Conservation (phyloP, 805 yeast species). For the Candida golubevii region DNA sequence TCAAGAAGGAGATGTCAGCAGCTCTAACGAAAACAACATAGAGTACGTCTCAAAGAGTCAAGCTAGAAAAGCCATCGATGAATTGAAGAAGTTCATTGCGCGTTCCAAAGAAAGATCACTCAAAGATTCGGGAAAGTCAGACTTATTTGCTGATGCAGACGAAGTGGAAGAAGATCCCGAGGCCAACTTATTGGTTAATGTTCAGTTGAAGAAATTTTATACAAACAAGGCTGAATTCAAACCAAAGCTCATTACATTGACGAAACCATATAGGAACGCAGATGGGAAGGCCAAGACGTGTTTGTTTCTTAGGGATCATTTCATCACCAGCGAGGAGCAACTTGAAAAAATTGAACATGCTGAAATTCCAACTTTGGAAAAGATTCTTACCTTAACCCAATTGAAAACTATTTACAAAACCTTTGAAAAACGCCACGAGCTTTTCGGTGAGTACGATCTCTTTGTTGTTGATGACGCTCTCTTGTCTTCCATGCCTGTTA, state of each 20-base stretch:
- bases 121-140: constrained; percentile 28
- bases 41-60: constrained; percentile 15
- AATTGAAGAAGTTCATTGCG: constrained; percentile 57
- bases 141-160: constrained; percentile 46
- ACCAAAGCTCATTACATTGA: constrained; percentile 46
- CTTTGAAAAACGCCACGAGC: constrained; percentile 82
- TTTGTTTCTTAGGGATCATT: constrained; percentile 62
- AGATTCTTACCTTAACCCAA: constrained; percentile 67
- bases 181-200: constrained; percentile 54
- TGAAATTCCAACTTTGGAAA: constrained; percentile 41
- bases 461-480: constrained; percentile 84
- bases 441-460: constrained; percentile 62
- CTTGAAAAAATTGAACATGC: constrained; percentile 45
- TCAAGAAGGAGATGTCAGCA: neutral
- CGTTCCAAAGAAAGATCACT: constrained; percentile 25
- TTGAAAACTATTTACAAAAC: constrained; percentile 82
- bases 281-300: constrained; percentile 52
- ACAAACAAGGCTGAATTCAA: constrained; percentile 56
- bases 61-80: constrained; percentile 50
- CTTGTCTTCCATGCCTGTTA: constrained; percentile 72
- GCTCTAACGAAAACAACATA: constrained; percentile 8
- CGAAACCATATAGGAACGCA: constrained; percentile 42
- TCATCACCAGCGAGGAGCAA: constrained; percentile 40
- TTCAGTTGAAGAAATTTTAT: constrained; percentile 63
- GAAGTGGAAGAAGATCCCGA: constrained; percentile 51